These are phyloP conservation scores for Scleromitrula shiraiana DNA, from an alignment of 2,329 filamentous ascomycete genomes.

Conservation along the genomic window DNA sequence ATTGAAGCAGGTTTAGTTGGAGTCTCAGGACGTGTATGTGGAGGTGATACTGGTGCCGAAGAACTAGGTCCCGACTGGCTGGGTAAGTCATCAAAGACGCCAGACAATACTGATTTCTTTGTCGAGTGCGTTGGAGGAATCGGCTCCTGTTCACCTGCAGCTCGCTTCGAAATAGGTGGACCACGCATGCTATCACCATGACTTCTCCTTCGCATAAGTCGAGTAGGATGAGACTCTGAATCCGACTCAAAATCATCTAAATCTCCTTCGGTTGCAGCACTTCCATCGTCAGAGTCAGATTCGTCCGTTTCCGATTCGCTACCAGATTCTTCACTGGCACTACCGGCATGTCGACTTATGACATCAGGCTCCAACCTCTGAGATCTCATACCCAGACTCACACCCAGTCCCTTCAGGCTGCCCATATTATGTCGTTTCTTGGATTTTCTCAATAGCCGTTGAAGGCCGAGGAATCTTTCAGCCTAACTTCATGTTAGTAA, in stretches of 20 bases:
- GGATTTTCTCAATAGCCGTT: conserved; percentile 53
- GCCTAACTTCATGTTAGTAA: neutral
- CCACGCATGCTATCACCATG: conserved; percentile 34
- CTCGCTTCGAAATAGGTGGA: conserved; percentile 28
- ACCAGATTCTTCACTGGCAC: conserved; percentile 37
- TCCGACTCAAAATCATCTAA: conserved; percentile 31
- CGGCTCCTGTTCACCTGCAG: conserved; percentile 24
- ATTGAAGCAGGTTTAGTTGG: conserved; percentile 10
- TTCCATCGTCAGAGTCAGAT: conserved; percentile 29
- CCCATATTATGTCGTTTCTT: conserved; percentile 31
- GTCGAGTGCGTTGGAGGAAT: conserved; percentile 18
- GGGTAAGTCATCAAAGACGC: neutral
- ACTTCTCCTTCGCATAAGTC: conserved; percentile 32
- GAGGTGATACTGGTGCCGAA: conserved; percentile 4
- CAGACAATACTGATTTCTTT: conserved; percentile 6
- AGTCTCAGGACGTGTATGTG: conserved; percentile 6
- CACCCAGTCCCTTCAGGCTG: conserved; percentile 42
- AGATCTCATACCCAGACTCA: conserved; percentile 68
- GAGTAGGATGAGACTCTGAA: conserved; percentile 16
- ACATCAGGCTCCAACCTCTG: conserved; percentile 50
- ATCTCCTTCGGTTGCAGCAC: conserved; percentile 37
- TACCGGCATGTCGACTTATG: conserved; percentile 31
- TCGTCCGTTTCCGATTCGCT: conserved; percentile 31
- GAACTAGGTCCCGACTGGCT: neutral
- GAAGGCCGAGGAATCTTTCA: conserved; percentile 47